A percentile compares a stretch with the other conserved stretches of the same genome.
Conservation (phyloP, 129 eudicot species). For the Mikania micrantha region DNA sequence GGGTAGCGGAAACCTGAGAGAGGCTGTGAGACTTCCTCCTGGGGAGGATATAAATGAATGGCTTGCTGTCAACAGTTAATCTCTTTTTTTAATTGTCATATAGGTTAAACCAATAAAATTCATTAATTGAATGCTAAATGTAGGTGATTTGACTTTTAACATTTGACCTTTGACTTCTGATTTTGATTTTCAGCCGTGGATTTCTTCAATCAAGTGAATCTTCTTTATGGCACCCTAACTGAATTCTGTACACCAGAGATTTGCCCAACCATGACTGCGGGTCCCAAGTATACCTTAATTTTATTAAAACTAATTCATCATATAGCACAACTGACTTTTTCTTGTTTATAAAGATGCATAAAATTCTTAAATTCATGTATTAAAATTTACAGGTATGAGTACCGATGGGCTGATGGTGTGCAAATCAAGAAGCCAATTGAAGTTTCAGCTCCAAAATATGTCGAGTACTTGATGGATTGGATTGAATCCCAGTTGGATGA, state of each 20-base stretch:
- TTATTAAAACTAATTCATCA: not conserved
- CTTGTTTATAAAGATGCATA: not conserved
- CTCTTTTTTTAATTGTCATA: slow-evolving; percentile 12
- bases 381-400: slow-evolving; percentile 58
- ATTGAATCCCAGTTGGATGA: slow-evolving; percentile 85
- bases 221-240: slow-evolving; percentile 85
- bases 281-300: slow-evolving; percentile 66
- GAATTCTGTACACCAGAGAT: slow-evolving; percentile 91
- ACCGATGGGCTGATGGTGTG: slow-evolving; percentile 94
- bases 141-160: slow-evolving; percentile 12
- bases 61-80: slow-evolving; percentile 92
- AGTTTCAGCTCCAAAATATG: slow-evolving; percentile 95
- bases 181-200: slow-evolving; percentile 74
- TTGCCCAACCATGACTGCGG: slow-evolving; percentile 96
- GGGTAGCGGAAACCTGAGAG: slow-evolving; percentile 91
- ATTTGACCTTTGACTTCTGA: slow-evolving; percentile 16
- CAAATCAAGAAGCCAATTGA: slow-evolving; percentile 91
- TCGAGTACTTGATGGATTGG: slow-evolving; percentile 92
- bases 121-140: slow-evolving; percentile 4
- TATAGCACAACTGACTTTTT: not conserved
- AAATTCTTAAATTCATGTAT: slow-evolving; percentile 11
- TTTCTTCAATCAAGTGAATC: slow-evolving; percentile 96
- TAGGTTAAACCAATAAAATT: slow-evolving; percentile 11
- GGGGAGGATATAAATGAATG: slow-evolving; percentile 94
- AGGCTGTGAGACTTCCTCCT: slow-evolving; percentile 92